Base-by-base conservation (phyloP, 1,284 basidiomycete species). In the Cutaneotrichosporon sp. region DNA sequence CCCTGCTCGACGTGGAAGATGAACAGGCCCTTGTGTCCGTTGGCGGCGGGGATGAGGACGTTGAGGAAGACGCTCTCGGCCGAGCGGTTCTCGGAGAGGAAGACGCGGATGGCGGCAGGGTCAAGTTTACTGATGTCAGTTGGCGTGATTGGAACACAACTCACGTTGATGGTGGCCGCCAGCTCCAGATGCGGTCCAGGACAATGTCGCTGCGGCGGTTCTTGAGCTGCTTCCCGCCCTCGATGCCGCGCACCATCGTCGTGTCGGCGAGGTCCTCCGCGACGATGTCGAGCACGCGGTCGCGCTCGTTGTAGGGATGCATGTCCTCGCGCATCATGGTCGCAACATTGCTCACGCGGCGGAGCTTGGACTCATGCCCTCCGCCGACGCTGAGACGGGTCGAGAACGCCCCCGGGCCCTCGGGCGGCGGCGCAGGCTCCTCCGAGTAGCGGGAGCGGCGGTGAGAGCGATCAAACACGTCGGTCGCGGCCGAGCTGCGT, bases 11-110 rank as follows among this genome's bases (percentile, higher is more conserved):
- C 67, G n/a, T 68, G 63, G 54, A 87, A 87, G 5, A 88, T 72
- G 10, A 82, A 77, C 11, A 89, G 69, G 0, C 73, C 76, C 0
- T 84, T 82, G 16, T 84, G 82, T 11, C 84, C 79, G n/a, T n/a
- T n/a, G 24, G 60, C 33, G 4, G 45, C n/a, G 2, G 76, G 74
- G 16, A 87, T 83, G 67, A 88, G 86, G 69, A 79, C 62, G 64
- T 78, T 78, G 62, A 78, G 60, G 25, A 62, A 62, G 22, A 72
- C 65, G 4, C 56, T 66, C 9, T 60, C 45, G 0, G 64, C 55
- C 27, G 63, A 70, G 34, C 69, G 54, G 34, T 73, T 70, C 34
- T 79, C 75, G 14, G 69, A 71, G 20, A 77, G 31, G 57, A 77
- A 77, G 18, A 71, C 70, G 9, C 68, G 54, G 47, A 75, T 71